A percentile compares a stretch with the other conserved stretches of the same genome.
Conservation (phyloP, 2,329 filamentous ascomycete species). For the Penicillium palitans region DNA sequence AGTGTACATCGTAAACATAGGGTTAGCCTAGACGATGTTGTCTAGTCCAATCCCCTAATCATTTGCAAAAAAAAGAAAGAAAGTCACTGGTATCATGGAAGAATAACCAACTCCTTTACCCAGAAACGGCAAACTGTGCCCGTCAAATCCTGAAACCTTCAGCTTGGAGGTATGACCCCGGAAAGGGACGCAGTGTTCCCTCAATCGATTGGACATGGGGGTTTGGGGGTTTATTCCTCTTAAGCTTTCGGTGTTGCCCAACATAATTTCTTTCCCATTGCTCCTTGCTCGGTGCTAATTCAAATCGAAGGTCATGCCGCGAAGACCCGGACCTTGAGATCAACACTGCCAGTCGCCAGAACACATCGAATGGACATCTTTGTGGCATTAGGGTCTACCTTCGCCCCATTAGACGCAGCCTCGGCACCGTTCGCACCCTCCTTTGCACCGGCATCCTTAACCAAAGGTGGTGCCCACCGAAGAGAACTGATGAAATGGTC, state of each 20-base stretch:
- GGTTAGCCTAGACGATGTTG: constrained; percentile 5
- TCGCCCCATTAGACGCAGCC: constrained; percentile 14
- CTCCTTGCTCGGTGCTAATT: background rate
- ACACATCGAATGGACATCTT: constrained; percentile 70
- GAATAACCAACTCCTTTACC: constrained; percentile 29
- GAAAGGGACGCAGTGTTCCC: constrained; percentile 6
- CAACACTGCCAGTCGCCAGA: constrained; percentile 83
- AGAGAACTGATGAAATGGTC: constrained; percentile 83
- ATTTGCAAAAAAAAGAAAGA: constrained; percentile 23
- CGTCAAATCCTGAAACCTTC: constrained; percentile 13
- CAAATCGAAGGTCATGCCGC: constrained; percentile 18
- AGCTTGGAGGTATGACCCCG: constrained; percentile 7
- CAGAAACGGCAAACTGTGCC: constrained; percentile 21
- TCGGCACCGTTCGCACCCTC: constrained; percentile 21
- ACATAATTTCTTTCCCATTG: background rate
- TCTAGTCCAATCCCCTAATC: constrained; percentile 14
- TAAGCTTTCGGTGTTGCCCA: background rate
- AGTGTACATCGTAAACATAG: constrained; percentile 16
- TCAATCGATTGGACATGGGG: constrained; percentile 6
- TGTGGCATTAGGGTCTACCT: constrained; percentile 33
- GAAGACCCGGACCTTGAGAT: constrained; percentile 56
- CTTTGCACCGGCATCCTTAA: constrained; percentile 21
- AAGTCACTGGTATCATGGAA: constrained; percentile 29
- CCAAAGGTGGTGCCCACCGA: constrained; percentile 68
- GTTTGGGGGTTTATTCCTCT: background rate